Evolutionary conservation across 176 grass and related monocot species (phyloP), one percentile per base, ranked within the genome.

Genomic region (Hordeum marinum): DNA sequence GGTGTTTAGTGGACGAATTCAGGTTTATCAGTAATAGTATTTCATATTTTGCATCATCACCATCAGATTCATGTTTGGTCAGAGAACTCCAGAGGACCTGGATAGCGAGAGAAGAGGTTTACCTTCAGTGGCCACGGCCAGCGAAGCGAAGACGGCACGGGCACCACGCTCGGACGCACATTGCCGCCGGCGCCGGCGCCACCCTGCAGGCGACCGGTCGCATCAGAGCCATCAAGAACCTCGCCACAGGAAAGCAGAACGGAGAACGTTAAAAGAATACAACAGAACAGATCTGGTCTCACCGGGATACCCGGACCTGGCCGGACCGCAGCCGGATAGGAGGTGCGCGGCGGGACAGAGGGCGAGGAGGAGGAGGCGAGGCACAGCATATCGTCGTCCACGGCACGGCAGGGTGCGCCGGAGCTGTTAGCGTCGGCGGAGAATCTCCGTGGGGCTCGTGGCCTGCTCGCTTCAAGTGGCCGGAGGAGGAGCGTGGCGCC

Each of bases 341-440:
- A 57, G 10, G 65, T 9, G 8, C 59, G 58, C 50, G 39, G 78
- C 31, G 1, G 74, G 29, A 64, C 2, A 29, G 29, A 2, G 2
- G 29, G 29, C 29, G 29, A 2, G 15, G 12, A 54, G 45, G 14
- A 50, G 46, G 46, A 70, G 54, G 79, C 63, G 7, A 86, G 80
- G 67, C 89, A 83, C 27, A 86, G 75, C 88, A 90, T 86, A 90
- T 86, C 65, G 63, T 68, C 71, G 72, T 23, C 17, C 48, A 8
- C 27, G 68, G 25, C 1, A 50, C 46, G 5, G 46, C 13, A 1
- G 35, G 46, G 46, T 2, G 13, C 0, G 13, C 13, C 3, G 3
- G 39, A 40, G 62, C 14, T 21, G 24, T 32, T 2, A 24, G 55
- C 4, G 26, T 27, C 55, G 77, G 45, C 35, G 48, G 23, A 42